Evolutionary conservation across 1,284 basidiomycete species (phyloP).

Genomic region (Cutaneotrichosporon cavernicola): DNA sequence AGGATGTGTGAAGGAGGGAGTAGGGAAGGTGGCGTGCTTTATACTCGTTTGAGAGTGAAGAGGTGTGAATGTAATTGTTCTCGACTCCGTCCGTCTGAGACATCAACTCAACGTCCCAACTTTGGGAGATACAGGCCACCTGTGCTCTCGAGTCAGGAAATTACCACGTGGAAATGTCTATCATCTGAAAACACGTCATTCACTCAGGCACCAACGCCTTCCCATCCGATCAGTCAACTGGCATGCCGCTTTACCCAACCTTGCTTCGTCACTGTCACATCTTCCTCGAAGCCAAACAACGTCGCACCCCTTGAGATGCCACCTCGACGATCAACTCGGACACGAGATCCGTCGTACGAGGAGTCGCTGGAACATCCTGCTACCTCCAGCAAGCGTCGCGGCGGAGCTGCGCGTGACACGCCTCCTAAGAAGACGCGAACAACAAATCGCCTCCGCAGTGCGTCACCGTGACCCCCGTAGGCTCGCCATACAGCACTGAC

Average conservation of each 20-base stretch:
- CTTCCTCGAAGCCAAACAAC: not conserved
- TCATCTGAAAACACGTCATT: not conserved
- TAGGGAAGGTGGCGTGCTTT: not conserved
- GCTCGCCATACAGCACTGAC: not conserved
- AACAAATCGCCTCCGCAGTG: not conserved
- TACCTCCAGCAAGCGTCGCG: slow-evolving; percentile 2
- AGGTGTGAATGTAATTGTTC: not conserved
- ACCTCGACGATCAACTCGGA: slow-evolving; percentile 1
- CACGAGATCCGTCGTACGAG: not conserved
- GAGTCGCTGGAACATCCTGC: not conserved
- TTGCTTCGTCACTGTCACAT: not conserved
- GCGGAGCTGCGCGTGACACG: not conserved
- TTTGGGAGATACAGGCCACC: not conserved
- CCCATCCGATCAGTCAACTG: not conserved
- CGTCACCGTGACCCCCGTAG: not conserved
- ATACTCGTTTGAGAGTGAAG: not conserved
- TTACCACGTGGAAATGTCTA: not conserved
- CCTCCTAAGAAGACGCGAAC: slow-evolving; percentile 7
- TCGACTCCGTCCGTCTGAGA: not conserved
- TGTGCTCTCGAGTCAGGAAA: not conserved
- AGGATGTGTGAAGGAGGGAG: not conserved
- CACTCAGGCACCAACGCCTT: too few species aligned
- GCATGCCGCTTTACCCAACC: not conserved
- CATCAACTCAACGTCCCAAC: not conserved
- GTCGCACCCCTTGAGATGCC: not conserved